Conservation (phyloP, 2,329 filamentous ascomycete genomes). For the Aaosphaeria arxii region DNA sequence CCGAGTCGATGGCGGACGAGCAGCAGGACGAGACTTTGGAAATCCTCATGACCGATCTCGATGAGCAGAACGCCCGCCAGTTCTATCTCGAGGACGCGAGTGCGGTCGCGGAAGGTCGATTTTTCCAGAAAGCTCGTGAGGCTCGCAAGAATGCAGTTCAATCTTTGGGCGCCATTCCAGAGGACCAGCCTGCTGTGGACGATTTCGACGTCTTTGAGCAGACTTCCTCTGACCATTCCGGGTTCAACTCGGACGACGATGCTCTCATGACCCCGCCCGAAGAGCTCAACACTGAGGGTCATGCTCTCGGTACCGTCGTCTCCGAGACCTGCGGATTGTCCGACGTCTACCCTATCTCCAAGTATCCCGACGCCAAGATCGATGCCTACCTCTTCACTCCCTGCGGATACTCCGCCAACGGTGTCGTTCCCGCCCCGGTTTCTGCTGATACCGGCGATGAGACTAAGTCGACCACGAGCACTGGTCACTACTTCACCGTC, state of each 20-base stretch:
- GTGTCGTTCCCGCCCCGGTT: slow-evolving; percentile 77
- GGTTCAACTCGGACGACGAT: slow-evolving; percentile 56
- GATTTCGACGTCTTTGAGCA: slow-evolving; percentile 80
- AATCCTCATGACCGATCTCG: slow-evolving; percentile 67
- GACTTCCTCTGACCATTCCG: slow-evolving; percentile 61
- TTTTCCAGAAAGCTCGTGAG: slow-evolving; percentile 64
- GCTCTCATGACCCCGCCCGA: slow-evolving; percentile 57
- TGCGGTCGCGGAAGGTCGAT: slow-evolving; percentile 81
- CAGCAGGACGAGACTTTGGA: slow-evolving; percentile 72
- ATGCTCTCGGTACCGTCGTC: slow-evolving; percentile 87
- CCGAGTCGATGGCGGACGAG: slow-evolving; percentile 42
- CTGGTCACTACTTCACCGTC: slow-evolving; percentile 87
- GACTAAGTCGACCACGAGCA: slow-evolving; percentile 33
- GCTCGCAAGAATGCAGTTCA: slow-evolving; percentile 60
- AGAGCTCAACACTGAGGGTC: slow-evolving; percentile 85
- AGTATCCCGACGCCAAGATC: slow-evolving; percentile 89
- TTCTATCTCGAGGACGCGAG: slow-evolving; percentile 79
- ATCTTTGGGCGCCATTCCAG: slow-evolving; percentile 59
- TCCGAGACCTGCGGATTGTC: slow-evolving; percentile 86
- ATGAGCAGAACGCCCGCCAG: slow-evolving; percentile 63
- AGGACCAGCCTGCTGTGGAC: slow-evolving; percentile 51
- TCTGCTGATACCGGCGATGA: slow-evolving; percentile 45
- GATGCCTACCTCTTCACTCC: slow-evolving; percentile 96
- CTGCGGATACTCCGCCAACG: slow-evolving; percentile 96
- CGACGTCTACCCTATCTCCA: slow-evolving; percentile 79